Evolutionary conservation across 208 protist genomes (phyloP), one percentile per base, ranked within the genome.

Genomic region (Crithidia thermophila): DNA sequence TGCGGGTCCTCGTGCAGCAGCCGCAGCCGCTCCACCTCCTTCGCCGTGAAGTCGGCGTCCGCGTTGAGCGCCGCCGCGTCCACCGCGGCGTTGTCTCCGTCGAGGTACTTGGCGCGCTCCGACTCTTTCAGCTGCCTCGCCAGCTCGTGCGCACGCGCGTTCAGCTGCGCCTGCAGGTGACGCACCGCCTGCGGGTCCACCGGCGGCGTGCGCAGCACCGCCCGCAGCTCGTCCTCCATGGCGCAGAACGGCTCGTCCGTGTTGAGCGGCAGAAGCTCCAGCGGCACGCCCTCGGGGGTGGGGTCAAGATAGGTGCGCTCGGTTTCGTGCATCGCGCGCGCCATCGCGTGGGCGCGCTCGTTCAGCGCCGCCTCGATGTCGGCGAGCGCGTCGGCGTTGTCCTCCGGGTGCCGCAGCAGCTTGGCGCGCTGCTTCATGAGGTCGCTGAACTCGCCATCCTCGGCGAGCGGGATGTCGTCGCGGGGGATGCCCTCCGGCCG

Each of bases 281-380:
- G 65, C 1, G 84, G 85, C 0, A 91, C 61, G 21, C 64, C 63
- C 20, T 79, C 77, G 8, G 79, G 81, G 0, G 68, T 57, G 0
- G 31, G 56, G 58, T 90, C 70, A 20, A 91, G 83, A 37, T 79
- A 91, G 30, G 14, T 30, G 0, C 88, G 79, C 67, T 91, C 85
- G 34, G 68, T 57, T 3, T 49, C 77, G 65, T 90, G 85, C 69
- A 90, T 81, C 13, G 47, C 60, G 4, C 59, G 56, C 10, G 88
- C 88, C 13, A 94, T 40, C 21, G 78, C 75, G 13, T 62, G 67
- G 1, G 77, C 84, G 0, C 67, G 46, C 13, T 85, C 58, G 37
- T 71, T 75, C 63, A 94, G 51, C 53, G 56, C 46, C 20, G 58
- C 45, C 60, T 84, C 69, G 2, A 76, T 3, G 0, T 57, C 66